These are phyloP conservation scores for Pseudogymnoascus sp. DNA, from an alignment of 2,329 filamentous ascomycete species.

Conservation along the genomic window DNA sequence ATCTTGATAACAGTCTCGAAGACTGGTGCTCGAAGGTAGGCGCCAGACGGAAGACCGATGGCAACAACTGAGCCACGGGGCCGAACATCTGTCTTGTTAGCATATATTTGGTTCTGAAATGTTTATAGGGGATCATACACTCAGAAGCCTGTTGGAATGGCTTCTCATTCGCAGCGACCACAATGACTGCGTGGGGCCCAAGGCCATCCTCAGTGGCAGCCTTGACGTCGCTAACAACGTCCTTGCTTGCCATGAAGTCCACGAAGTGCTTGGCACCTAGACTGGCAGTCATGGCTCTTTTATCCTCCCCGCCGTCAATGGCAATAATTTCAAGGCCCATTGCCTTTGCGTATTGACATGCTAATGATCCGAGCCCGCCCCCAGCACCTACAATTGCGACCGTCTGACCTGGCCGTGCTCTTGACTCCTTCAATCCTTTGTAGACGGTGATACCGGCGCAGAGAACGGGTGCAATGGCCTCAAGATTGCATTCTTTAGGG, in stretches of 20 bases:
- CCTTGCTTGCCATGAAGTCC: constrained; percentile 69
- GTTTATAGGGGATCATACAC: constrained; percentile 1
- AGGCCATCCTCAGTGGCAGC: constrained; percentile 69
- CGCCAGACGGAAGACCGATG: constrained; percentile 78
- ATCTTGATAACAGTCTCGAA: constrained; percentile 85
- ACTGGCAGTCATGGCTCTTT: constrained; percentile 58
- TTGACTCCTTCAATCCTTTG: constrained; percentile 83
- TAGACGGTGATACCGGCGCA: constrained; percentile 85
- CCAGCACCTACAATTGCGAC: constrained; percentile 82
- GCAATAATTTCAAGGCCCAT: constrained; percentile 78
- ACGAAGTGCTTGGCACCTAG: constrained; percentile 68
- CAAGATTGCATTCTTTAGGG: constrained; percentile 67
- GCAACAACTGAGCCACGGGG: constrained; percentile 75
- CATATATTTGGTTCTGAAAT: constrained; percentile 2
- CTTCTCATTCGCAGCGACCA: constrained; percentile 80
- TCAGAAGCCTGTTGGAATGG: constrained; percentile 89
- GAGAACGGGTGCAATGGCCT: constrained; percentile 72
- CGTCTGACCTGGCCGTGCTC: constrained; percentile 62
- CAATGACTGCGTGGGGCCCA: constrained; percentile 81
- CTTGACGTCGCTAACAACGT: constrained; percentile 79
- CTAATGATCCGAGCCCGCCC: constrained; percentile 71
- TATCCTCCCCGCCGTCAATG: constrained; percentile 78
- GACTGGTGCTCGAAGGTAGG: constrained; percentile 73
- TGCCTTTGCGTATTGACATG: constrained; percentile 80
- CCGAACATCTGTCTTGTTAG: constrained; percentile 60